Evolutionary conservation across 2,329 filamentous ascomycete species (phyloP).

Genomic region (Blastomyces emzantsi): DNA sequence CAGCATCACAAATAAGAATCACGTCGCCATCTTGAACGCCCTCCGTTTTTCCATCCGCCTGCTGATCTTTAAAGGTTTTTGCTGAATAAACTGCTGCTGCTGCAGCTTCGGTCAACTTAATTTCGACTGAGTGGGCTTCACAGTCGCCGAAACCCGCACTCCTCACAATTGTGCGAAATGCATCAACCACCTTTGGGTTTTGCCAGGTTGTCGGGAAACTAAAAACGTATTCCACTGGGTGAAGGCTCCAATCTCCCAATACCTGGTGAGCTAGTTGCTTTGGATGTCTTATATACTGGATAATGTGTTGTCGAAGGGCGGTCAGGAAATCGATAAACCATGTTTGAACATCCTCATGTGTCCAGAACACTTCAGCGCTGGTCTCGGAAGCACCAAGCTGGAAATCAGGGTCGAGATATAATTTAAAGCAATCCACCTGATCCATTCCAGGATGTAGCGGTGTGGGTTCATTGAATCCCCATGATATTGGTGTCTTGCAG

Average conservation of each 20-base stretch:
- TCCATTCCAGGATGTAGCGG: conserved; percentile 5
- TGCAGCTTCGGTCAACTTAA: conserved; percentile 3
- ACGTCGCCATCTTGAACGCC: not conserved
- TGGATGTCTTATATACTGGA: not conserved
- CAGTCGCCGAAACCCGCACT: conserved; percentile 3
- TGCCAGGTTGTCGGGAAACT: conserved; percentile 11
- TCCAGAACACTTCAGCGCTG: not conserved
- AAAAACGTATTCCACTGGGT: conserved; percentile 9
- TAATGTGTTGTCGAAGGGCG: conserved; percentile 4
- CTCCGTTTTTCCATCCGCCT: not conserved
- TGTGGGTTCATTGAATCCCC: conserved; percentile 4
- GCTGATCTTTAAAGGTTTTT: conserved; percentile 1
- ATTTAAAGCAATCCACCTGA: conserved; percentile 9
- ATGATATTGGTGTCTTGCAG: conserved; percentile 1
- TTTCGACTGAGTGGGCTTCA: conserved; percentile 5
- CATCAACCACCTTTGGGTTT: conserved; percentile 3
- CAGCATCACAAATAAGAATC: conserved; percentile 9
- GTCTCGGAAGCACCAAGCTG: not conserved
- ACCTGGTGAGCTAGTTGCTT: not conserved
- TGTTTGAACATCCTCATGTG: conserved; percentile 6
- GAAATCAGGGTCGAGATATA: conserved; percentile 8
- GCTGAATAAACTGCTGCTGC: conserved; percentile 8
- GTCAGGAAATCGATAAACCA: conserved; percentile 11
- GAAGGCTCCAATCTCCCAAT: conserved; percentile 4
- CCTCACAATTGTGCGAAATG: conserved; percentile 3